Evolutionary conservation across 192 early-diverging fungal genomes (phyloP), one percentile per base, ranked within the genome.

Genomic region (Coemansia sp.): DNA sequence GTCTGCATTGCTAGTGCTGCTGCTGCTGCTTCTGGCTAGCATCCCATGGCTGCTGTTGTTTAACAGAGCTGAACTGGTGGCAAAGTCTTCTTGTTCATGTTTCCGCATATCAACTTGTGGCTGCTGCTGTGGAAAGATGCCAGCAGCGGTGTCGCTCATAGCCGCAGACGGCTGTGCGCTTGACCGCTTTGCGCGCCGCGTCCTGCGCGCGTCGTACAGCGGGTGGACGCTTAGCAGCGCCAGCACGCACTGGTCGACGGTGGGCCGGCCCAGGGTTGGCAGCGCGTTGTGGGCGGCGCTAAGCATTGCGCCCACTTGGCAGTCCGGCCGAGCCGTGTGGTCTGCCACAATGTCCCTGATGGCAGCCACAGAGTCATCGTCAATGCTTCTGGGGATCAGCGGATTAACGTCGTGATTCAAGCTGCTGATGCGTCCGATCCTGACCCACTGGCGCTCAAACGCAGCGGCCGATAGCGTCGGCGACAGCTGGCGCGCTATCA

Each of bases 401-500:
- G 57, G 57, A 38, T 59, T 59, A 59, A 38, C 57, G 57, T 59
- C 57, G 30, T 59, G 30, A 26, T 53, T 53, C 24, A 53, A 23
- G 10, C 51, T 53, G 23, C 9, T 53, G 23, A 3, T 26, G 12
- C 51, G 51, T 14, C 51, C 51, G 16, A 34, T 6, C 34, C 35
- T 8, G 18, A 36, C 18, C 57, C 57, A 59, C 35, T 59, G 34
- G 57, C 57, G 57, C 18, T 59, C 57, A 6, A 59, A 61, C 63
- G 12, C 63, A 52, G 20, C 57, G 45, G 5, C 66, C 44, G 36
- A 62, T 62, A 74, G 63, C 1, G 65, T 67, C 7, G 74, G 68
- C 58, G 76, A 78, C 43, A 78, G 63, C 11, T 72, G 62, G 15
- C 70, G 62, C 4, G 76, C 76, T 36, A 78, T 78, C 43, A 53